Percentiles rank a stretch among this genome's conserved stretches.
phyloP scores from a whole-genome alignment of 148 eudicot genomes.

The Pharnaceum exiguum region DNA sequence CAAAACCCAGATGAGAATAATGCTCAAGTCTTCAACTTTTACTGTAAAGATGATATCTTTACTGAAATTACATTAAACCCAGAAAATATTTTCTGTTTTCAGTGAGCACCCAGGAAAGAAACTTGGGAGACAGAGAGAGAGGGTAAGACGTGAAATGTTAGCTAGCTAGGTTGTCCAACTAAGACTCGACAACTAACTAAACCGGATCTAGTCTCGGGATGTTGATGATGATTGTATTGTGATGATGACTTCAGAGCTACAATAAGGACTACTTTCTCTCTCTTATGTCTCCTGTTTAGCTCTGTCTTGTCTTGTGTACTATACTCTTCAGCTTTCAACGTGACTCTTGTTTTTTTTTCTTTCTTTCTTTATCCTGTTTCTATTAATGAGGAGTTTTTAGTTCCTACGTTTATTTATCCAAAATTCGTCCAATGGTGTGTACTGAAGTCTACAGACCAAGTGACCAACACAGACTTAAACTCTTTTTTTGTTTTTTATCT shows the following conservation, averaged over 20 bases:
- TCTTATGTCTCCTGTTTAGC: not conserved
- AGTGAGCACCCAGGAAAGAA: not conserved
- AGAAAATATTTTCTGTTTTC: not conserved
- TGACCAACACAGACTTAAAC: too few relatives aligned
- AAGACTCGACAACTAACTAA: too few relatives aligned
- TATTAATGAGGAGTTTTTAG: too few relatives aligned
- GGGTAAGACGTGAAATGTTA: not conserved
- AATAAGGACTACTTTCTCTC: not conserved
- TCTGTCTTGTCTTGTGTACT: constrained; percentile 7
- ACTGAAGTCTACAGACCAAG: too few relatives aligned
- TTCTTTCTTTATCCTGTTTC: too few relatives aligned
- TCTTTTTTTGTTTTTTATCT: too few relatives aligned
- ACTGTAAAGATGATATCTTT: not conserved
- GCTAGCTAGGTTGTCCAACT: constrained; percentile 21
- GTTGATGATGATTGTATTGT: too few relatives aligned
- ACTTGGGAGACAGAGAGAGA: not conserved
- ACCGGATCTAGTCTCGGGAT: constrained; percentile 18
- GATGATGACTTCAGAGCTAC: constrained; percentile 11
- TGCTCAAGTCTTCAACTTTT: not conserved
- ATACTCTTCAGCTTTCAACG: too few relatives aligned
- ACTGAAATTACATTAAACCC: not conserved
- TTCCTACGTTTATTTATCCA: too few relatives aligned
- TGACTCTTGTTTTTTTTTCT: too few relatives aligned
- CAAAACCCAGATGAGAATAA: not conserved
- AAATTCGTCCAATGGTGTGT: too few relatives aligned